phyloP scores from a whole-genome alignment of 179 eudicot genomes.

The Spinacia oleracea region DNA sequence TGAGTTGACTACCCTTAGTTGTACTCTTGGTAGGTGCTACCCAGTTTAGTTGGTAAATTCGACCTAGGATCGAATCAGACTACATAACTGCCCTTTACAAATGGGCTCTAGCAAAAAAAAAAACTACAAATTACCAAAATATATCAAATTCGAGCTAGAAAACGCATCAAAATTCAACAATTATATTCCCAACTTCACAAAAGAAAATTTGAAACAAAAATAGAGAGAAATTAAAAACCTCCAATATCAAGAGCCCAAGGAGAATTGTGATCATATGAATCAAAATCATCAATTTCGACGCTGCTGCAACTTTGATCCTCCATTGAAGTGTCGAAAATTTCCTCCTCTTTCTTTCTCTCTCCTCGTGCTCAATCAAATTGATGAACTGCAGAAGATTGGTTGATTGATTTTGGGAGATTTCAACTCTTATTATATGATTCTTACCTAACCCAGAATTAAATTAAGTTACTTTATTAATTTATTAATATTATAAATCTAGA shows the following conservation, averaged over 20 bases:
- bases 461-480: background rate
- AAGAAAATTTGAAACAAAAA: too few relatives aligned
- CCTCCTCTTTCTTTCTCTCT: constrained; percentile 1
- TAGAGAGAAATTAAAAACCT: constrained; percentile 37
- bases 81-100: too few relatives aligned
- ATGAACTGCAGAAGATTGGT: background rate
- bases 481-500: too few relatives aligned
- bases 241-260: constrained; percentile 86
- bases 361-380: constrained; percentile 1
- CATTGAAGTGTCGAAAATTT: constrained; percentile 12
- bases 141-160: background rate
- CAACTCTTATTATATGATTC: background rate
- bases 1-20: too few relatives aligned
- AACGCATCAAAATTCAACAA: background rate
- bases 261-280: constrained; percentile 42
- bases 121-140: background rate
- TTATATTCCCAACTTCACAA: too few relatives aligned
- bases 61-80: too few relatives aligned
- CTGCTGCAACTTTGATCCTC: constrained; percentile 17
- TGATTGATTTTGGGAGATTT: background rate
- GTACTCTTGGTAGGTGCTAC: too few relatives aligned
- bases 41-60: too few relatives aligned
- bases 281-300: constrained; percentile 15
- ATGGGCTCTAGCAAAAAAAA: too few relatives aligned
- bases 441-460: constrained; percentile 17